Conservation (phyloP, 441 rosid species). For the Breynia disticha region DNA sequence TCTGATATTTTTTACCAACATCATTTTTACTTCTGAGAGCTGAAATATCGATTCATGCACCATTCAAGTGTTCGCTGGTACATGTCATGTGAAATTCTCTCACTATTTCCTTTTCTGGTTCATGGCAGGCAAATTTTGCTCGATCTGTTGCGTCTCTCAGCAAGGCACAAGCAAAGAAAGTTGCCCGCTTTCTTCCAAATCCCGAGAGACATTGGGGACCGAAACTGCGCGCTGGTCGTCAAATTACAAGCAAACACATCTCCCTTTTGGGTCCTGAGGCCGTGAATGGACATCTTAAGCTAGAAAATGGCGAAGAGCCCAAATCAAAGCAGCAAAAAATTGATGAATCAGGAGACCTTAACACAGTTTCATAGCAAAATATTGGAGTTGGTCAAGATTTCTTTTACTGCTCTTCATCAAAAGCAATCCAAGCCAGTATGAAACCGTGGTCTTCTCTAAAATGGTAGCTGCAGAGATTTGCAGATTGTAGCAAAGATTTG, state of each 20-base stretch:
- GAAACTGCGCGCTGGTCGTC: conserved; percentile 88
- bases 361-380: neutral
- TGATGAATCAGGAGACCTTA: conserved; percentile 28
- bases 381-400: too few relatives aligned
- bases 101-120: too few relatives aligned
- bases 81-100: neutral
- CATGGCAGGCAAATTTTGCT: conserved; percentile 71
- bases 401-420: too few relatives aligned
- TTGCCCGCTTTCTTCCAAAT: conserved; percentile 84
- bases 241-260: conserved; percentile 81
- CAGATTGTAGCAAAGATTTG: too few relatives aligned
- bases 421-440: too few relatives aligned
- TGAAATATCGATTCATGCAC: too few relatives aligned
- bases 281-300: conserved; percentile 61
- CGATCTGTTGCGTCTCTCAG: conserved; percentile 79
- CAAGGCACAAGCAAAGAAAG: conserved; percentile 91
- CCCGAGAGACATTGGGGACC: conserved; percentile 99
- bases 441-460: too few relatives aligned
- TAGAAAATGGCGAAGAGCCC: conserved; percentile 31
- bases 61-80: too few relatives aligned
- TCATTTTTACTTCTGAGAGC: too few relatives aligned
- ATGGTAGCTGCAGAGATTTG: too few relatives aligned
- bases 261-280: conserved; percentile 90
- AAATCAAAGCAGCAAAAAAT: conserved; percentile 43
- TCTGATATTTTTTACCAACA: too few relatives aligned